Conservation (phyloP, 176 grass and related monocot species). For the Oryza longistaminata region DNA sequence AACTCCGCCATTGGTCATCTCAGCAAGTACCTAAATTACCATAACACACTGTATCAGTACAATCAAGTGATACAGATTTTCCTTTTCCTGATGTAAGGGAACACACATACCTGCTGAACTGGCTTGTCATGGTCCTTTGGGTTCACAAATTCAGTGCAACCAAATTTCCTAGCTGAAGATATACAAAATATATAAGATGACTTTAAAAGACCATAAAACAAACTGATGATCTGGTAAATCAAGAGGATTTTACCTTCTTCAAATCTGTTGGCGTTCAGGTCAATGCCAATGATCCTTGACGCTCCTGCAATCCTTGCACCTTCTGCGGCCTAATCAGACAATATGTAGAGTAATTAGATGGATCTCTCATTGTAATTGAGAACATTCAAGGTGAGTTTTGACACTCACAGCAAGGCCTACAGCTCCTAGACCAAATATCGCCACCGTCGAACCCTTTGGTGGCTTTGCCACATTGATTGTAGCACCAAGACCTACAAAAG, state of each 20-base stretch:
- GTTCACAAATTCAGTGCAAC: conserved; percentile 81
- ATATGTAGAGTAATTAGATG: conserved; percentile 1
- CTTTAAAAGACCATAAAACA: not conserved
- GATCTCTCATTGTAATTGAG: not conserved
- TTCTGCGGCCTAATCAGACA: conserved; percentile 60
- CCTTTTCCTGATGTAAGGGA: not conserved
- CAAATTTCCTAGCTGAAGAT: conserved; percentile 76
- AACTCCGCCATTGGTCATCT: conserved; percentile 85
- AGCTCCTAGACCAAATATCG: conserved; percentile 86
- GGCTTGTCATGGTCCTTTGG: conserved; percentile 72
- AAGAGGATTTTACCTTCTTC: conserved; percentile 57
- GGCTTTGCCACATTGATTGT: conserved; percentile 89
- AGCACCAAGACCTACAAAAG: conserved; percentile 65
- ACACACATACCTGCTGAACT: conserved; percentile 72
- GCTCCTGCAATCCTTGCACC: conserved; percentile 82
- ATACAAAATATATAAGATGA: not conserved
- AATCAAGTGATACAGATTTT: not conserved
- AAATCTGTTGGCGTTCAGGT: conserved; percentile 73
- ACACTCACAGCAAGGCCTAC: conserved; percentile 82
- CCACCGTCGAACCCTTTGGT: conserved; percentile 76
- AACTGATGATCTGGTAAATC: not conserved
- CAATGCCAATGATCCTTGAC: conserved; percentile 77
- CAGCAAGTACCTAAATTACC: conserved; percentile 68
- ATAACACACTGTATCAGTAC: conserved; percentile 1
- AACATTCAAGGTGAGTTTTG: not conserved